A percentile compares a stretch with the other conserved stretches of the same genome.
Conservation (phyloP, 1,284 basidiomycete genomes). For the Cryptococcus sp. region DNA sequence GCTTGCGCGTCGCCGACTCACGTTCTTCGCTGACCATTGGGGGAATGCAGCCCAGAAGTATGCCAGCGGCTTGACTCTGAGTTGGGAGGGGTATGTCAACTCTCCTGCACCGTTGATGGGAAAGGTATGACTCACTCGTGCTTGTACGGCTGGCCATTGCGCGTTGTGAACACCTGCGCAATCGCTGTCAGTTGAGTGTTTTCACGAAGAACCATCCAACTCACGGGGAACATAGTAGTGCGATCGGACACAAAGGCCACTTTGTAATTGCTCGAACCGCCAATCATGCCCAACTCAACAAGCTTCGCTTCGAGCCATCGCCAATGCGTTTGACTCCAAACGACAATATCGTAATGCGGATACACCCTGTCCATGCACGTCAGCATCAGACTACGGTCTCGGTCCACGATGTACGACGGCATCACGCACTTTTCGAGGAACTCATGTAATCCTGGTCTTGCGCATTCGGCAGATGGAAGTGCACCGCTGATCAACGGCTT, state of each 20-base stretch:
- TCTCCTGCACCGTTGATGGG: not conserved
- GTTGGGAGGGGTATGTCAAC: too few species aligned
- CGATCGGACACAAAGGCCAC: slow-evolving; percentile 71
- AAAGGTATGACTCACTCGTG: slow-evolving; percentile 58
- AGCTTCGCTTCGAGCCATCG: slow-evolving; percentile 90
- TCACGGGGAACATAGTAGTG: slow-evolving; percentile 82
- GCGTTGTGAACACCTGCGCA: slow-evolving; percentile 61
- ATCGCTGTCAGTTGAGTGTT: not conserved
- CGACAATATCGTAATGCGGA: slow-evolving; percentile 79
- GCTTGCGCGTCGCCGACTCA: slow-evolving; percentile 8
- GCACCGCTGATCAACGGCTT: slow-evolving; percentile 76
- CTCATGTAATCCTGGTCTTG: slow-evolving; percentile 77
- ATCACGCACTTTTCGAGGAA: slow-evolving; percentile 60
- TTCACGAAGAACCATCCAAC: not conserved
- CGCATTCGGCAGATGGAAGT: slow-evolving; percentile 75
- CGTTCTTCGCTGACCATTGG: slow-evolving; percentile 71
- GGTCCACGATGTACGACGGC: not conserved
- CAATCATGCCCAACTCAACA: slow-evolving; percentile 82
- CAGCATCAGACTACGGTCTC: not conserved
- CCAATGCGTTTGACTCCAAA: slow-evolving; percentile 82
- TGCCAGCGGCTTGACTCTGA: slow-evolving; percentile 72
- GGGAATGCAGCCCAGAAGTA: slow-evolving; percentile 86
- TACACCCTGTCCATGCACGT: slow-evolving; percentile 59
- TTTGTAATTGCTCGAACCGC: slow-evolving; percentile 68
- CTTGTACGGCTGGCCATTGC: slow-evolving; percentile 71